These are phyloP conservation scores for Kwoniella bestiolae DNA, from an alignment of 768 basidiomycete species.

Conservation along the genomic window DNA sequence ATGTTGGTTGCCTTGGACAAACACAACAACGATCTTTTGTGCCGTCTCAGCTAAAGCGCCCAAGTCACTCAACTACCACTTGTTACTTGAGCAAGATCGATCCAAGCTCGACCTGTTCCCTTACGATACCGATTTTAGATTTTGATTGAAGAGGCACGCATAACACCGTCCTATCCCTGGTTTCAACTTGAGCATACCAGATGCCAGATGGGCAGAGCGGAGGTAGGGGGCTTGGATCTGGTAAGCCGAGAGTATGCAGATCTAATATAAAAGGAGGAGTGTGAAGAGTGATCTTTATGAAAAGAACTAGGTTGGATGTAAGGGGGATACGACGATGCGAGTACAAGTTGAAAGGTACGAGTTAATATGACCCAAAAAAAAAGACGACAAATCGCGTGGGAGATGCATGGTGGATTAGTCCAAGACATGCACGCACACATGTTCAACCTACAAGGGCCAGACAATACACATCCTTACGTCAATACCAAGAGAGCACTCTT, in stretches of 20 bases:
- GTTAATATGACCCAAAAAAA: neutral
- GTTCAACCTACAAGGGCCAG: too few species aligned
- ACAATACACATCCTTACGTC: neutral
- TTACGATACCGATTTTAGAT: neutral
- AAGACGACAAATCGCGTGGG: neutral
- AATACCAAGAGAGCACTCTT: neutral
- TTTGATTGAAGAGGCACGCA: neutral
- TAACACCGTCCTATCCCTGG: neutral
- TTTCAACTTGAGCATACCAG: neutral
- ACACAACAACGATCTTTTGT: neutral
- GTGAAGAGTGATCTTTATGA: neutral
- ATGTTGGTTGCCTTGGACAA: too few species aligned
- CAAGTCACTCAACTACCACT: too few species aligned
- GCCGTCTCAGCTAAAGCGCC: neutral
- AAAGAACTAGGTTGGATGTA: neutral
- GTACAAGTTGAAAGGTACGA: neutral
- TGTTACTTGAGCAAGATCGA: too few species aligned
- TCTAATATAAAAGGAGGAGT: neutral
- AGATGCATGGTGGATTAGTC: neutral
- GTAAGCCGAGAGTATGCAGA: neutral
- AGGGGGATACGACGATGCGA: neutral
- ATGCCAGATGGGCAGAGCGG: neutral
- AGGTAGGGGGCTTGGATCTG: neutral
- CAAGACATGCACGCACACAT: too few species aligned
- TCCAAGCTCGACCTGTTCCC: neutral